phyloP scores from a whole-genome alignment of 2,329 filamentous ascomycete genomes.

The Colletotrichum tanaceti region DNA sequence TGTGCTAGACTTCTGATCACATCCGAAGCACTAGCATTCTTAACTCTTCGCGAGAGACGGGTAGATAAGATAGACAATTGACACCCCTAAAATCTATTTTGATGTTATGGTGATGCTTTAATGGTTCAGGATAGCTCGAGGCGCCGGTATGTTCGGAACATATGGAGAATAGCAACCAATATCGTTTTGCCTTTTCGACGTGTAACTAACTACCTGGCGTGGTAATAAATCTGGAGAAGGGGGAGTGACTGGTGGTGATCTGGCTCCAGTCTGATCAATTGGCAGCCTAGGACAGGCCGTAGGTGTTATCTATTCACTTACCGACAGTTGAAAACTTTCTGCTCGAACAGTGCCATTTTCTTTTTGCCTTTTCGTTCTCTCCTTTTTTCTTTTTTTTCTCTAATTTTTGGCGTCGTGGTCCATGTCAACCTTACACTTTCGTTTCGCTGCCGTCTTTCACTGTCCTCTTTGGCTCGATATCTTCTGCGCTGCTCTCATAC shows the following conservation, averaged over 20 bases:
- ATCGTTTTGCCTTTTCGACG: not conserved
- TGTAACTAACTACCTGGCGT: not conserved
- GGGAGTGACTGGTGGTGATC: not conserved
- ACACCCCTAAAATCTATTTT: conserved; percentile 9
- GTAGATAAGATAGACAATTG: conserved; percentile 22
- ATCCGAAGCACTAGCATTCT: conserved; percentile 14
- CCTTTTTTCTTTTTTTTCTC: too few relatives aligned
- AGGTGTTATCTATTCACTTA: not conserved
- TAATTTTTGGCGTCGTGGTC: not conserved
- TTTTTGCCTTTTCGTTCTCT: not conserved
- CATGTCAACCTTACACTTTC: not conserved
- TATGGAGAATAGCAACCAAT: not conserved
- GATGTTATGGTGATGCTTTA: not conserved
- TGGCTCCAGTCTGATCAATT: too few relatives aligned
- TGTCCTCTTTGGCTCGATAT: too few relatives aligned
- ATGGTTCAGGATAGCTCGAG: not conserved
- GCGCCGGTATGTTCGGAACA: not conserved
- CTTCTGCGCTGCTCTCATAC: not conserved
- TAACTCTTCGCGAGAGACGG: conserved; percentile 3
- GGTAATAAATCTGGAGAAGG: not conserved
- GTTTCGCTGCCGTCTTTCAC: not conserved
- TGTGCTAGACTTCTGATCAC: conserved; percentile 12
- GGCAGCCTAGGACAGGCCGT: not conserved
- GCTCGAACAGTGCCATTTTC: not conserved
- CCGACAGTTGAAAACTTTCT: not conserved